Base-by-base conservation (phyloP, 257 asterid genomes). In the Solanum arcanum region DNA sequence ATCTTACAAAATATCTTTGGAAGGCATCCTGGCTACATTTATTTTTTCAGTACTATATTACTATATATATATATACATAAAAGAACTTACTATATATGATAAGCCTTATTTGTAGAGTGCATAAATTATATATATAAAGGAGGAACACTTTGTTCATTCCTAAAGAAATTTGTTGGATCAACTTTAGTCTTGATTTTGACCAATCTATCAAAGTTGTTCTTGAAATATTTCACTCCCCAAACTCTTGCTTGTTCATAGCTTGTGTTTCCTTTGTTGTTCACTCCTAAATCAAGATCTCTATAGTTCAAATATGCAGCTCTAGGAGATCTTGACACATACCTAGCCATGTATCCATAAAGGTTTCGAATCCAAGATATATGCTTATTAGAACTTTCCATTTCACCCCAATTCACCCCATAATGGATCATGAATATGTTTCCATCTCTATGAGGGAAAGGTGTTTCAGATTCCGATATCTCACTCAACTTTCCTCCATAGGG, bases 131-230 rank as follows among this genome's bases (percentile, higher is more conserved):
- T 35, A 47, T 14, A 2, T 47, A 47, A 20, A 47, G 56, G 83
- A 66, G 83, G 83, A 85, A 85, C 7, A n/a, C 87, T 85, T 68
- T 69, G 83, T 75, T 69, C 83, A 29, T 85, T 85, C 49, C 87
- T 69, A 52, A 42, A 42, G 37, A 42, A 76, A n/a, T 76, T 76
- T 42, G 83, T 42, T n/a, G 83, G 83, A 42, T 77, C 87, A 68
- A 69, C 5, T 16, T 68, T 85, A 0, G 87, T 69, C 35, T 85
- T 85, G 13, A 85, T 37, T 11, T n/a, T 4, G 4, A 66, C 81
- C 23, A 85, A 85, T 59, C 82, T 68, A 69, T 85, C 68, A 20
- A 85, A 69, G 2, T 85, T 85, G 29, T 85, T 85, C 52, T 69
- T 85, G 87, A 46, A 85, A 1, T 70, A 85, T 42, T 20, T 69